Evolutionary conservation across 2,329 filamentous ascomycete genomes (phyloP).

Genomic region (Neospermospora avenae): DNA sequence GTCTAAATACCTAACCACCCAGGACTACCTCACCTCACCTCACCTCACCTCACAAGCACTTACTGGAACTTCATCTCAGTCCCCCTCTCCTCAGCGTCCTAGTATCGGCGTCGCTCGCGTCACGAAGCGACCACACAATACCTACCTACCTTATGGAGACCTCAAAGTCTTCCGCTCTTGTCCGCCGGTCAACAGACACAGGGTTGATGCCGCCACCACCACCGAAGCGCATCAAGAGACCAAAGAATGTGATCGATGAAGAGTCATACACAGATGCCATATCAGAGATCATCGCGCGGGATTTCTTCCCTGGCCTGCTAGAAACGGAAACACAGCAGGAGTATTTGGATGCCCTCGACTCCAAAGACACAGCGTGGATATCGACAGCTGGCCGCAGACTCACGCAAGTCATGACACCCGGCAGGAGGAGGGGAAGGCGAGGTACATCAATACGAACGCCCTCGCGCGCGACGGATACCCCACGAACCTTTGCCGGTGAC

Average conservation of each 20-base stretch:
- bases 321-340: constrained; percentile 87
- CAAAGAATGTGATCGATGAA: constrained; percentile 84
- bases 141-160: too few relatives aligned
- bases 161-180: constrained; percentile 53
- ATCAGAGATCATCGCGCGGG: constrained; percentile 90
- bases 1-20: too few relatives aligned
- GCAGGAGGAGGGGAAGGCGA: constrained; percentile 43
- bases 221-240: constrained; percentile 90
- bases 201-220: constrained; percentile 91
- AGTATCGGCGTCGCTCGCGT: too few relatives aligned
- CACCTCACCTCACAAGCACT: too few relatives aligned
- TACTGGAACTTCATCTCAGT: too few relatives aligned
- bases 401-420: constrained; percentile 78
- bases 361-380: constrained; percentile 83
- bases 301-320: constrained; percentile 91
- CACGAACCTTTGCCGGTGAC: constrained; percentile 64
- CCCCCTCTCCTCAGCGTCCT: too few relatives aligned
- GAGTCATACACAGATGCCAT: constrained; percentile 88
- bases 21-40: too few relatives aligned
- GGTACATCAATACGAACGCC: constrained; percentile 36
- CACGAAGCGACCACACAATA: background rate
- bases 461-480: constrained; percentile 49
- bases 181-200: constrained; percentile 58
- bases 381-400: constrained; percentile 71
- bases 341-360: constrained; percentile 87